These are phyloP conservation scores for Pseudogymnoascus sp. DNA, from an alignment of 2,329 filamentous ascomycete genomes.

Conservation along the genomic window DNA sequence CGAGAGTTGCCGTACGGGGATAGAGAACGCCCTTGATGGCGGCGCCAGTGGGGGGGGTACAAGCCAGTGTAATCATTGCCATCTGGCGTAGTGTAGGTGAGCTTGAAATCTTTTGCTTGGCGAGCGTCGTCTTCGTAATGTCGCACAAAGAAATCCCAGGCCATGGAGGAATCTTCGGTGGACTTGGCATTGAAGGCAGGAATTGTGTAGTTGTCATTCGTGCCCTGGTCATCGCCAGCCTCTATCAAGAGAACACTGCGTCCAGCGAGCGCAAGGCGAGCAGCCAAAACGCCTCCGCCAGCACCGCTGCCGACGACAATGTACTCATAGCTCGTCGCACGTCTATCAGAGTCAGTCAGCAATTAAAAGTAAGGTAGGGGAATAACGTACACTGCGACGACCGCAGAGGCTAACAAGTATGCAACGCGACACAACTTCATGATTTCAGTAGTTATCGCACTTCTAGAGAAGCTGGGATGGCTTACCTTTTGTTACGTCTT, in stretches of 20 bases:
- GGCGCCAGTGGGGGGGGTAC: conserved; percentile 22
- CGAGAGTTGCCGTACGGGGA: conserved; percentile 26
- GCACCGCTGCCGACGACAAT: conserved; percentile 46
- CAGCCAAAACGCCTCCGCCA: conserved; percentile 43
- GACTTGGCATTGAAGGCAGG: conserved; percentile 40
- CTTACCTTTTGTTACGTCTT: not conserved
- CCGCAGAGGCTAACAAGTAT: not conserved
- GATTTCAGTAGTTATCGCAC: not conserved
- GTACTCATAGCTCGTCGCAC: conserved; percentile 39
- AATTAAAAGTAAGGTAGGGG: not conserved
- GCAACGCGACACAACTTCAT: not conserved
- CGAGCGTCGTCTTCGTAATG: conserved; percentile 15
- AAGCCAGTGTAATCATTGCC: conserved; percentile 23
- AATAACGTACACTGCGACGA: not conserved
- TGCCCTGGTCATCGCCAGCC: conserved; percentile 44
- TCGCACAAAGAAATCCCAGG: conserved; percentile 41
- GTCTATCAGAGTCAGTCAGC: not conserved
- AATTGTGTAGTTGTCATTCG: conserved; percentile 35
- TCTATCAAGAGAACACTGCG: conserved; percentile 47
- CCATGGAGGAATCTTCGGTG: conserved; percentile 40
- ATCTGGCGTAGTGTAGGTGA: conserved; percentile 31
- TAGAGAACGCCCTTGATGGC: conserved; percentile 24
- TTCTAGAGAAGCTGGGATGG: not conserved
- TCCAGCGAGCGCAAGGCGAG: conserved; percentile 43
- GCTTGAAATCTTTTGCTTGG: conserved; percentile 17